Evolutionary conservation across 805 yeast genomes (phyloP).

Genomic region (Metschnikowia peoriensis): DNA sequence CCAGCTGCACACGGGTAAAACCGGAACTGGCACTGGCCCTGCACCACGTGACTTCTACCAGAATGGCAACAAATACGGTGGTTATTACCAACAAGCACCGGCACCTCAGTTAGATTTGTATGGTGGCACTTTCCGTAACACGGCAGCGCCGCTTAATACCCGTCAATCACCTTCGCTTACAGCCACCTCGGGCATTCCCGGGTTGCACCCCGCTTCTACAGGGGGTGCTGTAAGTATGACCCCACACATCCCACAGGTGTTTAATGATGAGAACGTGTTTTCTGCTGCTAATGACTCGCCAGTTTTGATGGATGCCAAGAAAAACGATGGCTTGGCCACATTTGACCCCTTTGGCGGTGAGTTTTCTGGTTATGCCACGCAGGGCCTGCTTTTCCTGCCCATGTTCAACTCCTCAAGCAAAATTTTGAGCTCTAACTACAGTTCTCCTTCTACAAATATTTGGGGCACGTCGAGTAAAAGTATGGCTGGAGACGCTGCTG

Average conservation of each 20-base stretch:
- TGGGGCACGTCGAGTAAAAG: slow-evolving; percentile 24
- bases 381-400: slow-evolving; percentile 15
- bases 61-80: slow-evolving; percentile 10
- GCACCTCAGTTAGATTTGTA: not conserved
- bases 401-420: slow-evolving; percentile 17
- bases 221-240: slow-evolving; percentile 1
- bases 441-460: slow-evolving; percentile 20
- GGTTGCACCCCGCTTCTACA: slow-evolving; percentile 1
- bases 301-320: slow-evolving; percentile 6
- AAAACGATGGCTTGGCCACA: slow-evolving; percentile 11
- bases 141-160: not conserved
- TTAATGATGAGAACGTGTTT: slow-evolving; percentile 12
- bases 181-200: not conserved
- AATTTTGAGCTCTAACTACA: slow-evolving; percentile 15
- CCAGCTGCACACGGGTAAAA: not conserved
- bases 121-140: not conserved
- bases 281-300: slow-evolving; percentile 2
- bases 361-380: slow-evolving; percentile 1
- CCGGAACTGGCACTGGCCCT: not conserved
- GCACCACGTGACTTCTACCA: not conserved
- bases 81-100: slow-evolving; percentile 4
- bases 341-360: slow-evolving; percentile 29
- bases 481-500: slow-evolving; percentile 25
- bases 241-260: slow-evolving; percentile 19
- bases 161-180: not conserved